A percentile compares a stretch with the other conserved stretches of the same genome.
Conservation (phyloP, 495 filamentous ascomycete species). For the Tuber microsphaerosporum region DNA sequence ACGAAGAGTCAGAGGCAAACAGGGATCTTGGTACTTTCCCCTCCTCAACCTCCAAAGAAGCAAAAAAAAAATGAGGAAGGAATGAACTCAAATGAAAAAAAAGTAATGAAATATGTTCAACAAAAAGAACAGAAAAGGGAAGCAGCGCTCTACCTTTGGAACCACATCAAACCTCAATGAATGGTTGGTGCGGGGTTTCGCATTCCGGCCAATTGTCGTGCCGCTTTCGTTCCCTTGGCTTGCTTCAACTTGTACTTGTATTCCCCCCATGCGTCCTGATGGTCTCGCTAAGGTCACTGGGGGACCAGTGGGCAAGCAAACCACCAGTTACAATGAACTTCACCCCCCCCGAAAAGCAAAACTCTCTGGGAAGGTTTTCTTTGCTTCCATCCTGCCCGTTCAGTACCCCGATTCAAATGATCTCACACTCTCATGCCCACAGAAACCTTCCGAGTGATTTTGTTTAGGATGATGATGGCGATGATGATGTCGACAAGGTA, state of each 20-base stretch:
- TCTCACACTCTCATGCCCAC: neutral
- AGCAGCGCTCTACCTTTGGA: neutral
- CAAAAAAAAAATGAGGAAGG: neutral
- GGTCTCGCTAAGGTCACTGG: neutral
- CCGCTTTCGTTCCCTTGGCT: neutral
- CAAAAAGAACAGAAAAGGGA: neutral
- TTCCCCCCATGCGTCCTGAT: neutral
- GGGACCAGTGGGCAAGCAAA: neutral
- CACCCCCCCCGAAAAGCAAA: neutral
- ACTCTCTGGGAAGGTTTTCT: neutral
- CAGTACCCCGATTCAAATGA: neutral
- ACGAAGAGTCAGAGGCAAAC: neutral
- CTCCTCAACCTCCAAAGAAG: neutral
- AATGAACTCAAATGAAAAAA: neutral
- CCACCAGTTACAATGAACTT: neutral
- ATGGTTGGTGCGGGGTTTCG: slow-evolving; percentile 4
- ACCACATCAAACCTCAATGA: neutral
- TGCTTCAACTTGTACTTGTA: neutral
- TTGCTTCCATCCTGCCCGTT: neutral
- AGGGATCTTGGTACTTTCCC: neutral
- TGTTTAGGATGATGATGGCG: neutral
- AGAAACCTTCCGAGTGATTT: neutral
- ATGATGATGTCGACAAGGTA: neutral
- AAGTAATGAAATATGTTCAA: neutral
- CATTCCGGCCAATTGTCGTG: slow-evolving; percentile 5